Percentiles rank a stretch among this genome's conserved stretches.
Conservation (phyloP, 129 eudicot species). For the Centaurea solstitialis region DNA sequence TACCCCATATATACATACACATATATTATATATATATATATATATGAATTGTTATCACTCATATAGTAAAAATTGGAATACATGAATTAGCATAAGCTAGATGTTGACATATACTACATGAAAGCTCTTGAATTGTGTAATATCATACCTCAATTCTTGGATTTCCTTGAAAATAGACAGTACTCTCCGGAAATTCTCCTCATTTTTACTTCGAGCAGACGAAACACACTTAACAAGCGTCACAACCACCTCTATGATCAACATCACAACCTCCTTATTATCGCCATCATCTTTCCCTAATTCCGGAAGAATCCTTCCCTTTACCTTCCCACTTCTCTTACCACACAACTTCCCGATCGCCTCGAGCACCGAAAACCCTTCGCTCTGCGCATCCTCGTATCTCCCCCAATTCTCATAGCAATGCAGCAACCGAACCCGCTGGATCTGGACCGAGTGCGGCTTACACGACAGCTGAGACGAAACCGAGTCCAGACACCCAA, state of each 20-base stretch:
- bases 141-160: conserved; percentile 62
- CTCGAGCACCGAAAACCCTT: conserved; percentile 49
- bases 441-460: conserved; percentile 53
- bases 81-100: background rate
- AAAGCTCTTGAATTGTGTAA: background rate
- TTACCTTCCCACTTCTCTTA: conserved; percentile 23
- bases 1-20: background rate
- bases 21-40: too few species aligned
- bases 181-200: conserved; percentile 43
- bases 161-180: conserved; percentile 48
- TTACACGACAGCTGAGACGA: conserved; percentile 58
- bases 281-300: conserved; percentile 41
- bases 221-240: conserved; percentile 64
- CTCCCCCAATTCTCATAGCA: conserved; percentile 62
- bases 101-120: background rate
- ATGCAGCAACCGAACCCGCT: conserved; percentile 60
- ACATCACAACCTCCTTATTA: conserved; percentile 43
- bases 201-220: conserved; percentile 42
- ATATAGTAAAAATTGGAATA: background rate
- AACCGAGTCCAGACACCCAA: conserved; percentile 49
- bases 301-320: conserved; percentile 43
- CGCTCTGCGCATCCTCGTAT: conserved; percentile 50
- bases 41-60: background rate
- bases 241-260: conserved; percentile 64
- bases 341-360: conserved; percentile 29